phyloP scores from a whole-genome alignment of 1,284 basidiomycete species.

The Tremellales sp. region DNA sequence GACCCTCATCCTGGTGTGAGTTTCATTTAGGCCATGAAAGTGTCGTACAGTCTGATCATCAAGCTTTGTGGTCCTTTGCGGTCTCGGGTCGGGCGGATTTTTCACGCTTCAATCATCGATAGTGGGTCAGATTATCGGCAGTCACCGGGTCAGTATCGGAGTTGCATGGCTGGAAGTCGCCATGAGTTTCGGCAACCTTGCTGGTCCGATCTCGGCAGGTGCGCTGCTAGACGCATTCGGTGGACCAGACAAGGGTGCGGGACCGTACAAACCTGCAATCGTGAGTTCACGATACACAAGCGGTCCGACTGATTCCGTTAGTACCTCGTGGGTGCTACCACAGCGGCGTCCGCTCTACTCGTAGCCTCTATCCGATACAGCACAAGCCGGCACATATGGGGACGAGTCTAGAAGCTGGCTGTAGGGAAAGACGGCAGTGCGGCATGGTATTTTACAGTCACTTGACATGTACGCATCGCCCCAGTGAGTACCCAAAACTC shows the following conservation, averaged over 20 bases:
- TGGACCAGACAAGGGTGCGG: conserved; percentile 11
- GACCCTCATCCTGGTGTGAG: conserved; percentile 12
- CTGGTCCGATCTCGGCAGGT: conserved; percentile 17
- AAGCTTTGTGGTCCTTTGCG: conserved; percentile 16
- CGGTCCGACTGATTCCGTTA: neutral
- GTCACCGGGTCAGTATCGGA: conserved; percentile 11
- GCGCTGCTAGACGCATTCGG: conserved; percentile 19
- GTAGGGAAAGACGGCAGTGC: no score
- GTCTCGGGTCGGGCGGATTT: conserved; percentile 19
- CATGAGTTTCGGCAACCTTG: conserved; percentile 13
- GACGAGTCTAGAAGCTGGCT: no score
- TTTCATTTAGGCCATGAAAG: neutral
- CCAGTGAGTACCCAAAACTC: no score
- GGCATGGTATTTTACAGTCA: no score
- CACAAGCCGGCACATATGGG: neutral
- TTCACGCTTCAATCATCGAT: conserved; percentile 17
- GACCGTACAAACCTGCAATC: conserved; percentile 17
- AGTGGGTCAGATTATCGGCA: conserved; percentile 14
- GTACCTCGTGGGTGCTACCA: neutral
- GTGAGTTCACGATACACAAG: conserved; percentile 4
- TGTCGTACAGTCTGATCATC: neutral
- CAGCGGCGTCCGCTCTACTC: neutral
- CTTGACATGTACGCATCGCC: no score
- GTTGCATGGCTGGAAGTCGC: conserved; percentile 16
- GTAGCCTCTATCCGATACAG: neutral